phyloP scores from a whole-genome alignment of 495 filamentous ascomycete species.

The Annulohypoxylon stygium region DNA sequence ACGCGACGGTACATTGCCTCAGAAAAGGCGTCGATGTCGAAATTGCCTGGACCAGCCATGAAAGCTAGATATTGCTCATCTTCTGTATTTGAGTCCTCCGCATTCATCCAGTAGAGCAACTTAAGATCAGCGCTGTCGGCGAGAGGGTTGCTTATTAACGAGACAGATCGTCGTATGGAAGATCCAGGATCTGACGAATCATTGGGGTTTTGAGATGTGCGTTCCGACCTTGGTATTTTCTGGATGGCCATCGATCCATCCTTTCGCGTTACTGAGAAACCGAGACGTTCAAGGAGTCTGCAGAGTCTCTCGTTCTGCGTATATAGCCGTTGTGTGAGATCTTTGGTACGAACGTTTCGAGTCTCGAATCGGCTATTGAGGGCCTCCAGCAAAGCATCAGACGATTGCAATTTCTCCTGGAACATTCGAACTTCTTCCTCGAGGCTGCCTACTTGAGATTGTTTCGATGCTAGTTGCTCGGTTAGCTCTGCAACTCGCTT shows the following conservation, averaged over 20 bases:
- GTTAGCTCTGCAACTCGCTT: slow-evolving; percentile 69
- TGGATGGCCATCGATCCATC: slow-evolving; percentile 82
- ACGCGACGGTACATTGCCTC: slow-evolving; percentile 87
- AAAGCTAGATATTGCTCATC: slow-evolving; percentile 77
- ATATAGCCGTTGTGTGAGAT: slow-evolving; percentile 84
- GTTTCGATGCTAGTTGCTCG: slow-evolving; percentile 74
- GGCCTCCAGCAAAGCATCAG: slow-evolving; percentile 64
- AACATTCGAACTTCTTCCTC: slow-evolving; percentile 75
- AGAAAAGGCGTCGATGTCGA: slow-evolving; percentile 84
- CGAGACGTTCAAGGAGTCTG: slow-evolving; percentile 84
- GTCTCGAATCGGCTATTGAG: slow-evolving; percentile 67
- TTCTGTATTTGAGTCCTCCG: slow-evolving; percentile 73
- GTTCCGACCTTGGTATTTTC: slow-evolving; percentile 76
- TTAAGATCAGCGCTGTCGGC: slow-evolving; percentile 70
- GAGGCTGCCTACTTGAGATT: slow-evolving; percentile 73
- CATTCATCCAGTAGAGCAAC: slow-evolving; percentile 82
- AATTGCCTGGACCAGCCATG: slow-evolving; percentile 74
- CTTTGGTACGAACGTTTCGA: slow-evolving; percentile 77
- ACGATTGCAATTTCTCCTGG: slow-evolving; percentile 67
- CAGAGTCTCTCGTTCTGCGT: slow-evolving; percentile 80
- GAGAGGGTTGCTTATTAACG: slow-evolving; percentile 57
- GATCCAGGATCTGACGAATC: slow-evolving; percentile 73
- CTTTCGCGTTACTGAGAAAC: slow-evolving; percentile 81
- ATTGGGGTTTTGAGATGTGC: slow-evolving; percentile 60
- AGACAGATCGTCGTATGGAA: slow-evolving; percentile 66